Evolutionary conservation across 108 stramenopile genomes (phyloP).

Genomic region (Discostella pseudostelligera): DNA sequence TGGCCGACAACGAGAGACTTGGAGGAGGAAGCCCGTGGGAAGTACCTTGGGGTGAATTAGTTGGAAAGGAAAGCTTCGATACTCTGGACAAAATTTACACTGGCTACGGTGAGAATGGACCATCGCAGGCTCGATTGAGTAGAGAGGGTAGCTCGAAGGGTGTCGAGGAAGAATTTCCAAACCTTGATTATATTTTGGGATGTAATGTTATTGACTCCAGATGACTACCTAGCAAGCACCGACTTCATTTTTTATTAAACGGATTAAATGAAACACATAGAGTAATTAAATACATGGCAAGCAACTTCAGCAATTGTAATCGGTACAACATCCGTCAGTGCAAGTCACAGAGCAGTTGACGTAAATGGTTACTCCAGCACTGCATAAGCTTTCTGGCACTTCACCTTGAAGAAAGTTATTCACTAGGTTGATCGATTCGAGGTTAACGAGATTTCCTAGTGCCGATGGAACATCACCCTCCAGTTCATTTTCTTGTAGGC

Average conservation of each 20-base stretch:
- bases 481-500: slow-evolving; percentile 26
- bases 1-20: slow-evolving; percentile 50
- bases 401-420: slow-evolving; percentile 26
- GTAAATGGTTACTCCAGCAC: slow-evolving; percentile 25
- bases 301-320: slow-evolving; percentile 6
- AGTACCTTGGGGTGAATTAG: slow-evolving; percentile 67
- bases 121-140: slow-evolving; percentile 42
- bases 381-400: slow-evolving; percentile 25
- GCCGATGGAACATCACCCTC: slow-evolving; percentile 27
- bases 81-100: slow-evolving; percentile 57
- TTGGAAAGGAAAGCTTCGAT: slow-evolving; percentile 52
- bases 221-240: background rate
- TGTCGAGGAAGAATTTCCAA: slow-evolving; percentile 44
- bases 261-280: background rate
- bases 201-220: slow-evolving; percentile 51
- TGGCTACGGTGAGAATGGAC: slow-evolving; percentile 66
- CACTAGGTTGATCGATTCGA: slow-evolving; percentile 15
- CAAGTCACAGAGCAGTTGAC: slow-evolving; percentile 36
- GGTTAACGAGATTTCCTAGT: slow-evolving; percentile 21
- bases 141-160: slow-evolving; percentile 46
- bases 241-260: background rate
- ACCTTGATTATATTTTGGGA: slow-evolving; percentile 55
- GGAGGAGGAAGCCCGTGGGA: slow-evolving; percentile 85
- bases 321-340: slow-evolving; percentile 20
- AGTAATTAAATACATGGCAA: background rate